Percentiles rank a stretch among this genome's conserved stretches.
Conservation (phyloP, 2,329 filamentous ascomycete genomes). For the Teratosphaeria zuluensis region DNA sequence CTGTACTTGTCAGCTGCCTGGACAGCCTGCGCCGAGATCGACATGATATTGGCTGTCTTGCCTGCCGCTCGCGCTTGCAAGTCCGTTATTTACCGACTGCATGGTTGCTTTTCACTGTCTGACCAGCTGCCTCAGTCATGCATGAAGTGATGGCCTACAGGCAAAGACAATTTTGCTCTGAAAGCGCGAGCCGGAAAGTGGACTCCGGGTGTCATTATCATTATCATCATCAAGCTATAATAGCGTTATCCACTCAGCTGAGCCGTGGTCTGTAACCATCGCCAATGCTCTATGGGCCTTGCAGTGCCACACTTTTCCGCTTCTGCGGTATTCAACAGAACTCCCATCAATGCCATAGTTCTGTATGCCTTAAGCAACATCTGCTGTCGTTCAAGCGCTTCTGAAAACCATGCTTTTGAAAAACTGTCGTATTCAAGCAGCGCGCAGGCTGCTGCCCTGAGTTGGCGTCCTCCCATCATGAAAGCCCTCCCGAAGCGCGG, state of each 20-base stretch:
- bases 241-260: background rate
- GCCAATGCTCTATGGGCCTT: background rate
- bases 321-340: background rate
- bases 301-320: background rate
- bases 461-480: background rate
- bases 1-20: too few species aligned
- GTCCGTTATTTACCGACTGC: background rate
- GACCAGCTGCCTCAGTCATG: too few species aligned
- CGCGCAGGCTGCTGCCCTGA: background rate
- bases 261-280: background rate
- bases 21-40: background rate
- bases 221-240: background rate
- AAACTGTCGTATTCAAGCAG: conserved; percentile 1
- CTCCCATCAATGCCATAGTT: background rate
- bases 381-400: background rate
- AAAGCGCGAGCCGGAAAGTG: background rate
- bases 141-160: background rate
- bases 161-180: background rate
- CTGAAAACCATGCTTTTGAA: background rate
- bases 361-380: background rate
- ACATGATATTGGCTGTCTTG: background rate
- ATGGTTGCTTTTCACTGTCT: background rate
- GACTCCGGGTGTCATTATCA: background rate
- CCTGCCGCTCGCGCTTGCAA: background rate
- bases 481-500: conserved; percentile 6